These are phyloP conservation scores for Cryptococcus maquisensis DNA, from an alignment of 1,284 basidiomycete species.

Conservation along the genomic window DNA sequence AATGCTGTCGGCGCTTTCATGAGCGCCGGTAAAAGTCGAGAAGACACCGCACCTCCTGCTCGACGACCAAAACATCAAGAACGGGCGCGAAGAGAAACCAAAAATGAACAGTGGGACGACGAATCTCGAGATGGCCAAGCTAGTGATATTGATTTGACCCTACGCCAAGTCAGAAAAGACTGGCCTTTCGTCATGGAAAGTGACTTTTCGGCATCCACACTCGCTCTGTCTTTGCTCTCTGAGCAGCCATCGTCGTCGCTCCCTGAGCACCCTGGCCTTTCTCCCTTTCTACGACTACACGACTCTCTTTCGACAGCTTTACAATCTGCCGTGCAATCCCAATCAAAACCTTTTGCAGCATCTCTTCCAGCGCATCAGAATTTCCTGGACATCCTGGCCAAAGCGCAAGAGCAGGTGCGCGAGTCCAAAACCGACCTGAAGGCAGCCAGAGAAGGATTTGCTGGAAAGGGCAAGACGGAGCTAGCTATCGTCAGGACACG, in stretches of 20 bases:
- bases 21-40: constrained; percentile 20
- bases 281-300: constrained; percentile 38
- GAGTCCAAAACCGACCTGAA: constrained; percentile 68
- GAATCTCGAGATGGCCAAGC: constrained; percentile 36
- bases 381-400: constrained; percentile 64
- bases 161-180: constrained; percentile 78
- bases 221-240: constrained; percentile 80
- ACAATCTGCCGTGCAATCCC: constrained; percentile 56
- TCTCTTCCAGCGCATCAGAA: constrained; percentile 81
- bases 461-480: constrained; percentile 57
- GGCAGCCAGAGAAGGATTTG: constrained; percentile 53
- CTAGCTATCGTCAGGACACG: constrained; percentile 79
- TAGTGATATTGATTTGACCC: constrained; percentile 55
- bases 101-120: constrained; percentile 25
- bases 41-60: constrained; percentile 9
- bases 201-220: constrained; percentile 86
- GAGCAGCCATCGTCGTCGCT: constrained; percentile 54
- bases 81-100: constrained; percentile 14
- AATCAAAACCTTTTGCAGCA: constrained; percentile 87
- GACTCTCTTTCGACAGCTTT: constrained; percentile 38
- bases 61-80: constrained; percentile 22
- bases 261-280: constrained; percentile 29
- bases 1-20: constrained; percentile 45
- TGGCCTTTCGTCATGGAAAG: constrained; percentile 85
- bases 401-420: constrained; percentile 67